phyloP scores from a whole-genome alignment of 768 basidiomycete species.

The Pholiota conissans region DNA sequence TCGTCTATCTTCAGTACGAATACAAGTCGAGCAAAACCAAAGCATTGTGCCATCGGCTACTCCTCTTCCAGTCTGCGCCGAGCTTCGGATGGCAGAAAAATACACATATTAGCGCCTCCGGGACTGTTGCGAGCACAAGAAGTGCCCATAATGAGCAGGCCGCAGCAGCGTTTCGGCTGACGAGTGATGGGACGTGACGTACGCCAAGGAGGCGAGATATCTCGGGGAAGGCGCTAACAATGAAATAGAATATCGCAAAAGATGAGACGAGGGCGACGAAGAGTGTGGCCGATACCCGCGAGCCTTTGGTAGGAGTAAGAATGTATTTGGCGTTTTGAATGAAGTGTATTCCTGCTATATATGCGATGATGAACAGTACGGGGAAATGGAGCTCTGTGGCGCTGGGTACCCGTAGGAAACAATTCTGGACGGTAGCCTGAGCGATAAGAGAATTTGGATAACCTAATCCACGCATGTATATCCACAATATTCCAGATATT shows the following conservation, averaged over 20 bases:
- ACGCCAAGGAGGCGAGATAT: not conserved
- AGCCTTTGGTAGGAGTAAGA: too few relatives aligned
- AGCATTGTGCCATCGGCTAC: too few relatives aligned
- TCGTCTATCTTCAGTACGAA: too few relatives aligned
- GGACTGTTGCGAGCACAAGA: too few relatives aligned
- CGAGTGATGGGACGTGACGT: not conserved
- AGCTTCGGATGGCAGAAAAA: too few relatives aligned
- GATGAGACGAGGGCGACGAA: not conserved
- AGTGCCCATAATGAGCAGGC: too few relatives aligned
- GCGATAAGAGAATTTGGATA: not conserved
- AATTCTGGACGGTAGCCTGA: not conserved
- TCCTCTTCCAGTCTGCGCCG: too few relatives aligned
- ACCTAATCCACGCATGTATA: not conserved
- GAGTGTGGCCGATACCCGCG: not conserved
- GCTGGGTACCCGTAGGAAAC: not conserved
- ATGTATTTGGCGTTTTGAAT: not conserved
- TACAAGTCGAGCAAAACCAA: too few relatives aligned
- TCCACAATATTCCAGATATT: not conserved
- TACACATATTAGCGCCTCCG: too few relatives aligned
- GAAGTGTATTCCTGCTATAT: not conserved
- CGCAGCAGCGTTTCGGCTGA: too few relatives aligned
- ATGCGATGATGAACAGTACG: not conserved
- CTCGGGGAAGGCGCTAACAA: not conserved
- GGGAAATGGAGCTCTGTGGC: not conserved
- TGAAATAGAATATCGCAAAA: not conserved